phyloP scores from a whole-genome alignment of 2,329 filamentous ascomycete genomes.

The Gnomoniopsis smithogilvyi region DNA sequence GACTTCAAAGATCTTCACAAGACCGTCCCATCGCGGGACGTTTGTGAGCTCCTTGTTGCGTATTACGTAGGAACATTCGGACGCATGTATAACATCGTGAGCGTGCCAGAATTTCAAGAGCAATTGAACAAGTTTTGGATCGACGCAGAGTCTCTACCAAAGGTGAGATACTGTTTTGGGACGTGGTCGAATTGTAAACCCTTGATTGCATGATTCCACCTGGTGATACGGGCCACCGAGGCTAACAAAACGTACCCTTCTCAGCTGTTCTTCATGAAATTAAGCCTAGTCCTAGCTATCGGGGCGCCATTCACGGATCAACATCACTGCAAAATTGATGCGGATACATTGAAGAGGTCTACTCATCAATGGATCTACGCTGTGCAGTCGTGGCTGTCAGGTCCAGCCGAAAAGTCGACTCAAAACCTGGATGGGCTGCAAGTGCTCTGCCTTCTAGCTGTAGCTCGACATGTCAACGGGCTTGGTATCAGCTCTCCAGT shows the following conservation, averaged over 20 bases:
- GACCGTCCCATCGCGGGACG: conserved; percentile 30
- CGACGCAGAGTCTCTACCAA: conserved; percentile 28
- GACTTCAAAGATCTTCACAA: conserved; percentile 24
- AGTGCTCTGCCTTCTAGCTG: conserved; percentile 48
- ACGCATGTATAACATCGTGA: conserved; percentile 53
- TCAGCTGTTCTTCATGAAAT: conserved; percentile 45
- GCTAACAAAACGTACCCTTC: not conserved
- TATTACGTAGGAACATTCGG: conserved; percentile 55
- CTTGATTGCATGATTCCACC: no score
- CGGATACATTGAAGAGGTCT: conserved; percentile 36
- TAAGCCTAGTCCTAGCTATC: conserved; percentile 51
- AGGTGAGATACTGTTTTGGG: not conserved
- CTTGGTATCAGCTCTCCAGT: conserved; percentile 23
- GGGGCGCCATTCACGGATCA: conserved; percentile 35
- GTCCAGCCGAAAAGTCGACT: conserved; percentile 26
- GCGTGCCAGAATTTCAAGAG: conserved; percentile 52
- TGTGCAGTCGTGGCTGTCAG: conserved; percentile 8
- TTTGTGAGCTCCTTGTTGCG: conserved; percentile 50
- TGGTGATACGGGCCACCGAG: not conserved
- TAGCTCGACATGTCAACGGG: conserved; percentile 43
- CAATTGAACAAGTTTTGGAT: conserved; percentile 52
- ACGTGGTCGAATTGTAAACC: no score
- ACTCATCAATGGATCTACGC: conserved; percentile 49
- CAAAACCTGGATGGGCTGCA: conserved; percentile 48
- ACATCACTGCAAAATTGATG: conserved; percentile 35